Conservation (phyloP, 192 early-diverging fungal genomes). For the Coemansia reversa region DNA sequence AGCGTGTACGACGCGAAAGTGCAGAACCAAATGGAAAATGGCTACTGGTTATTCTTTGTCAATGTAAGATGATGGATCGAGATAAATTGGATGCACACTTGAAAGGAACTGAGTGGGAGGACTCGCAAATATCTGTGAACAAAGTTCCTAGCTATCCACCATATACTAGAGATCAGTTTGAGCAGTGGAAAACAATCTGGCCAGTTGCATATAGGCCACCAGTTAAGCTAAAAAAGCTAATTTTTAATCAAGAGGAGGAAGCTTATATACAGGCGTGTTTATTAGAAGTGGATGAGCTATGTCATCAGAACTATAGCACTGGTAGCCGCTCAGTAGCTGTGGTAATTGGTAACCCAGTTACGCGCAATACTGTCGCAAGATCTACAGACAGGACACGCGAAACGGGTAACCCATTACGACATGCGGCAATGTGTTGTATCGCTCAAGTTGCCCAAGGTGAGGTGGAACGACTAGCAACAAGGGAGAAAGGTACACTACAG, state of each 20-base stretch:
- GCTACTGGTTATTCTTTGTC: constrained; percentile 34
- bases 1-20: constrained; percentile 26
- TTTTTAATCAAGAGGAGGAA: constrained; percentile 15
- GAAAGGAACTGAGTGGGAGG: constrained; percentile 22
- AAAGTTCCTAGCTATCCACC: constrained; percentile 64
- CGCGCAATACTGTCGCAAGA: constrained; percentile 52
- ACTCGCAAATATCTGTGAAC: constrained; percentile 5
- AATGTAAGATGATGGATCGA: constrained; percentile 19
- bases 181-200: constrained; percentile 78
- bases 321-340: background rate
- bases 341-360: constrained; percentile 53
- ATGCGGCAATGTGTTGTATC: constrained; percentile 82
- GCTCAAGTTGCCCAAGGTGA: constrained; percentile 62
- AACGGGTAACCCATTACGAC: constrained; percentile 64
- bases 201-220: constrained; percentile 70
- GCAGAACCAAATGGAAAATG: background rate
- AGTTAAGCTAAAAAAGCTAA: constrained; percentile 7
- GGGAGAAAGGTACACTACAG: background rate
- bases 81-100: constrained; percentile 7
- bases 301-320: background rate
- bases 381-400: constrained; percentile 52
- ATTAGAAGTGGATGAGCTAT: background rate
- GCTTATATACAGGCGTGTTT: constrained; percentile 19
- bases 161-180: constrained; percentile 67
- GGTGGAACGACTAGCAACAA: constrained; percentile 17